phyloP scores from a whole-genome alignment of 2,329 filamentous ascomycete species.

The Penicillium crustosum region DNA sequence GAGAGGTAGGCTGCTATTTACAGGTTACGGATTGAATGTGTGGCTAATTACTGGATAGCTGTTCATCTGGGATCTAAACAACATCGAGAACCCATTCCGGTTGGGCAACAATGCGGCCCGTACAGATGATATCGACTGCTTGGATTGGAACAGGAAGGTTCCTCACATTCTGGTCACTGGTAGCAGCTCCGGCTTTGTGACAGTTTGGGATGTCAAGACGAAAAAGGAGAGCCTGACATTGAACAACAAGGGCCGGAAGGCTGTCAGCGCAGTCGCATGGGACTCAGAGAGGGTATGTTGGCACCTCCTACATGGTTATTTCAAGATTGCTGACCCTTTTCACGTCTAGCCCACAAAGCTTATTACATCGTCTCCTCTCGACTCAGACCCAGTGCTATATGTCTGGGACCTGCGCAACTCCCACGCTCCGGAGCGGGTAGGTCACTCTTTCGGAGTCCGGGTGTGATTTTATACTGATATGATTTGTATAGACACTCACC shows the following conservation, averaged over 20 bases:
- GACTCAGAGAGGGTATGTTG: conserved; percentile 74
- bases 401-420: conserved; percentile 96
- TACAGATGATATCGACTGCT: conserved; percentile 90
- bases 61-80: conserved; percentile 92
- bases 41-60: conserved; percentile 48
- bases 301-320: not conserved
- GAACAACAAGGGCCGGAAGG: conserved; percentile 84
- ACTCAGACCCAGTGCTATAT: conserved; percentile 81
- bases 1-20: conserved; percentile 54
- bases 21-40: not conserved
- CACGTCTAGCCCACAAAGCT: conserved; percentile 72
- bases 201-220: conserved; percentile 96
- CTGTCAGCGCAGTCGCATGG: conserved; percentile 95
- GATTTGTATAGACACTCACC: conserved; percentile 62
- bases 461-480: conserved; percentile 15
- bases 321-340: conserved; percentile 16
- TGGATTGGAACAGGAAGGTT: conserved; percentile 99
- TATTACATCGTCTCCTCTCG: conserved; percentile 85
- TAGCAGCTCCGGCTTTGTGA: conserved; percentile 89
- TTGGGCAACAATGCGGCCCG: conserved; percentile 84
- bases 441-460: conserved; percentile 9
- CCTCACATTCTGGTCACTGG: conserved; percentile 94
- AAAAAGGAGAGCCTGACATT: conserved; percentile 96
- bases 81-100: conserved; percentile 82
- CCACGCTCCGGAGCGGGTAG: conserved; percentile 75